Base-by-base conservation (phyloP, 2,329 filamentous ascomycete species). In the Didymella lethalis region DNA sequence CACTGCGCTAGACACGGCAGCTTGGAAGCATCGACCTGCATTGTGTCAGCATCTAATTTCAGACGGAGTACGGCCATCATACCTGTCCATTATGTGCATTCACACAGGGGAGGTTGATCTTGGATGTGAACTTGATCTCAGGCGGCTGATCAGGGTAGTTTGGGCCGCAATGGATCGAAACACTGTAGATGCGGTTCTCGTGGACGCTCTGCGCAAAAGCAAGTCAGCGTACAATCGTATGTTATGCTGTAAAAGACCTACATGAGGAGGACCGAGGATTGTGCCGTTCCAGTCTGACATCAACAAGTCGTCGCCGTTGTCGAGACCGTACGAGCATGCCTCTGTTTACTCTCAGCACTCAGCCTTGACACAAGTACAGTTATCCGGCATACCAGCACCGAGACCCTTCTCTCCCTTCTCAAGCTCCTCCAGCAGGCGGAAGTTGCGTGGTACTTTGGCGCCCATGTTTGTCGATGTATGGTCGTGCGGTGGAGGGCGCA, bases 201-300 rank as follows among this genome's bases (percentile, higher is more conserved):
- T 98, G 94, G 63, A 90, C 93, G 79, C 93, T 96, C 91, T 95
- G 73, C 18, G 31, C 49, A 14, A 8, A 11, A 26, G 3, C 36
- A 14, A 18, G 18, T 59, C 41, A 59, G 56, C 23, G 16, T 45
- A 12, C 23, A 7, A 28, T 34, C 40, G 18, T 28, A 2, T 28
- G 1, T 6, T 16, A n/a, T 29, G 8, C 65, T 36, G 44, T 32
- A 32, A 46, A 46, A 10, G 82, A 43, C 91, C 74, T 84, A 97
- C 95, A 79, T 98, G 93, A 77, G 95, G 94, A 68, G 95, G 95
- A 1, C 95, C 95, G 48, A 97, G 88, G 66, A 99, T 98, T 16
- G 95, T 99, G 72, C 94, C 95, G 74, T 96, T 97, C 95, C 95
- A 99, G 83, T 97, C 93, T 64, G 91, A 94, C 93, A 99, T 97